Percentiles rank a stretch among this genome's conserved stretches.
phyloP scores from a whole-genome alignment of 2,329 filamentous ascomycete species.

The Plenodomus tracheiphilus region DNA sequence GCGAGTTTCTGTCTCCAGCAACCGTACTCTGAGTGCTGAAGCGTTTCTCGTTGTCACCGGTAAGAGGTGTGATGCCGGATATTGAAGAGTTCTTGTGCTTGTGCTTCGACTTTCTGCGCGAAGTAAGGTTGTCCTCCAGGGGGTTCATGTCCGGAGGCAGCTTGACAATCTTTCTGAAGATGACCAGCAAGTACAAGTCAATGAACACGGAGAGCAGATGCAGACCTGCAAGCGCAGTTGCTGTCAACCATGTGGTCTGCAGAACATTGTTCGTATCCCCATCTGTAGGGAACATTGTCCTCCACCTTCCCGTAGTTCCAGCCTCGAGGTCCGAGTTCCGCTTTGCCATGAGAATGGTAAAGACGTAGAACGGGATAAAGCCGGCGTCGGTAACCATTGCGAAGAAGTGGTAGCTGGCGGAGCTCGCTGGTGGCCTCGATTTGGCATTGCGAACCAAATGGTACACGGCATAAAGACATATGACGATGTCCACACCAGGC shows the following conservation, averaged over 20 bases:
- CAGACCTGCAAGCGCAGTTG: conserved; percentile 65
- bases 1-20: conserved; percentile 38
- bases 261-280: conserved; percentile 63
- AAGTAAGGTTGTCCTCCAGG: conserved; percentile 81
- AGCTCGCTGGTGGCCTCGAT: conserved; percentile 74
- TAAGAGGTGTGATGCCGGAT: conserved; percentile 48
- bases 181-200: conserved; percentile 73
- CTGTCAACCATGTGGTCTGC: conserved; percentile 68
- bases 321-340: conserved; percentile 55
- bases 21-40: conserved; percentile 54
- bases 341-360: conserved; percentile 59
- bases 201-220: conserved; percentile 72
- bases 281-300: conserved; percentile 65
- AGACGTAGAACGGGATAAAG: conserved; percentile 65
- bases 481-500: conserved; percentile 74
- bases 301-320: conserved; percentile 62
- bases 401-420: conserved; percentile 88
- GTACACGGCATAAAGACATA: conserved; percentile 77
- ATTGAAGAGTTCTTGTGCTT: conserved; percentile 71
- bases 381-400: conserved; percentile 72
- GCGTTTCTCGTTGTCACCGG: conserved; percentile 63
- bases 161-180: conserved; percentile 79
- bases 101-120: conserved; percentile 64
- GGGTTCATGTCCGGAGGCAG: conserved; percentile 96
- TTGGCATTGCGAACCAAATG: conserved; percentile 74